Evolutionary conservation across 108 stramenopile genomes (phyloP), one percentile per base, ranked within the genome.

Genomic region (Nitzschia putrida): DNA sequence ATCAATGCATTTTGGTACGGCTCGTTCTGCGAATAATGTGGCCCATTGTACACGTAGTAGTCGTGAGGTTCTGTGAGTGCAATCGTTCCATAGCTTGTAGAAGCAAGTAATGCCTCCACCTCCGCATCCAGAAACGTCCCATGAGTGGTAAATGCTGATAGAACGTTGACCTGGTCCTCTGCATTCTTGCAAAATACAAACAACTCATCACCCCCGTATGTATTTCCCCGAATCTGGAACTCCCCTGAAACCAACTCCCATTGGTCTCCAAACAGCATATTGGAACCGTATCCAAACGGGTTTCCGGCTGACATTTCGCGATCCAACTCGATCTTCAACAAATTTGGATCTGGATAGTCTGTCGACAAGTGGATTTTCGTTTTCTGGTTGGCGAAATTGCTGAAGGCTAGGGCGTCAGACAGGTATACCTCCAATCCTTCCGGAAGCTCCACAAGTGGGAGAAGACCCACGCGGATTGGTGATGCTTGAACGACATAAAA

Each of bases 21-120:
- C 24, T 54, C 54, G 41, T 44, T 53, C n/a, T 38, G 23, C 7
- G 41, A 38, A 13, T 56, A 64, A n/a, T 40, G 4, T 22, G 71
- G 71, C 11, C 71, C 71, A 54, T 42, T 64, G 61, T 72, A 72
- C 8, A 60, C 42, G n/a, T 64, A 49, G 24, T 50, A 72, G 42
- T 72, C 71, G 34, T 45, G 47, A 16, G 53, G 53, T 44, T 42
- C 53, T 8, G 61, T 39, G 12, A 72, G 51, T 22, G 64, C 42
- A 39, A 72, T 52, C 20, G 41, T 13, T 51, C 71, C 71, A 18
- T 54, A 64, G 24, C 34, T 40, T 20, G 11, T 42, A 57, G 10
- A 8, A 34, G 20, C 22, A 16, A 68, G 24, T 10, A 21, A 57
- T 41, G 4, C 24, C 2, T 16, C 34, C 24, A 23, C 49, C 34